These are phyloP conservation scores for Trifolium pratense DNA, from an alignment of 306 rosid species.

Conservation along the genomic window DNA sequence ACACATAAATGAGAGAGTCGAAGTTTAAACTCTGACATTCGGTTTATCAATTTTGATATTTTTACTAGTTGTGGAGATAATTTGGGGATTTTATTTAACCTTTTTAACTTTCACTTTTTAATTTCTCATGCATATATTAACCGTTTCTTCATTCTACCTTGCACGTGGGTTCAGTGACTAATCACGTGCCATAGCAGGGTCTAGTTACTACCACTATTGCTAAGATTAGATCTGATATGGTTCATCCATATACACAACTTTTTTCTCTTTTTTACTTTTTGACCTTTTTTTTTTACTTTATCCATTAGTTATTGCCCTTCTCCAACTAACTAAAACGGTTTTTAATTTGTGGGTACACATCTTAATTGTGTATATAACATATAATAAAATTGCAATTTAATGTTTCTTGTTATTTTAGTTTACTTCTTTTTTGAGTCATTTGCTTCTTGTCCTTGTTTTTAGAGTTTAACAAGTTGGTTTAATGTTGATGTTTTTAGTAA, in stretches of 20 bases:
- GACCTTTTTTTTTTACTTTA: constrained; percentile 20
- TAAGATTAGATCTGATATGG: constrained; percentile 38
- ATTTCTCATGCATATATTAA: too few relatives aligned
- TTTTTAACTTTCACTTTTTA: not conserved
- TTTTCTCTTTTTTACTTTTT: constrained; percentile 18
- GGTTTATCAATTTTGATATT: too few relatives aligned
- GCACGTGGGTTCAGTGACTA: constrained; percentile 52
- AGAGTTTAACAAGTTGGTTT: too few relatives aligned
- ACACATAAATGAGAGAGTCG: too few relatives aligned
- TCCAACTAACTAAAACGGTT: constrained; percentile 49
- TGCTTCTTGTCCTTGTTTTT: too few relatives aligned
- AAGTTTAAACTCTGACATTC: too few relatives aligned
- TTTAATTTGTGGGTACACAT: constrained; percentile 20
- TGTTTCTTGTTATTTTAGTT: constrained; percentile 3
- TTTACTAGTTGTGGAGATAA: too few relatives aligned
- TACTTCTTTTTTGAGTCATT: not conserved
- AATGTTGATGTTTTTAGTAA: too few relatives aligned
- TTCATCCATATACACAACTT: constrained; percentile 2
- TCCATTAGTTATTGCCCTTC: constrained; percentile 43
- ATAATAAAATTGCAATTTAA: not conserved
- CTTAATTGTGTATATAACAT: not conserved
- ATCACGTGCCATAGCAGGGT: constrained; percentile 49
- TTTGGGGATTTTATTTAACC: too few relatives aligned
- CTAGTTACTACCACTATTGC: constrained; percentile 27
- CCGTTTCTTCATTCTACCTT: constrained; percentile 10